These are phyloP conservation scores for Kokia cookei DNA, from an alignment of 441 rosid species.

Conservation along the genomic window DNA sequence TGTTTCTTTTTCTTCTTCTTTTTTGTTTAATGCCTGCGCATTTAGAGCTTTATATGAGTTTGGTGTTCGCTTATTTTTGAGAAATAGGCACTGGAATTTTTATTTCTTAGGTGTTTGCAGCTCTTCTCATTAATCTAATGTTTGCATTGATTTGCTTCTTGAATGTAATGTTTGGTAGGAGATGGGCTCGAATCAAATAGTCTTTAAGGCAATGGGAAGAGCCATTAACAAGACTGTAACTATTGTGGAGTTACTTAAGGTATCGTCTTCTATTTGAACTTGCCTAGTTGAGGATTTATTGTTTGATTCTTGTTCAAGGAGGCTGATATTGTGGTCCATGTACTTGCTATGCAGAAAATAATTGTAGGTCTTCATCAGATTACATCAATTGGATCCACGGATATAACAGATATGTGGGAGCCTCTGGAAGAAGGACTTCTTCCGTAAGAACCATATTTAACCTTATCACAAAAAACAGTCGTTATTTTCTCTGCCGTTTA, in stretches of 20 bases:
- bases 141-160: not conserved
- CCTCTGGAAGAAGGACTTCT: conserved; percentile 97
- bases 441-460: conserved; percentile 45
- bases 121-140: not conserved
- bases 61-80: not conserved
- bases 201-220: conserved; percentile 95
- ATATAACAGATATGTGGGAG: conserved; percentile 93
- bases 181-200: conserved; percentile 64
- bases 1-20: conserved; percentile 2
- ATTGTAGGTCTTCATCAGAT: conserved; percentile 84
- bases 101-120: not conserved
- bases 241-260: conserved; percentile 89
- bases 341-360: conserved; percentile 55
- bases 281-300: not conserved
- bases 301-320: not conserved
- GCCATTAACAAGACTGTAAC: conserved; percentile 94
- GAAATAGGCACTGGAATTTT: not conserved
- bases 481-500: not conserved
- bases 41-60: not conserved
- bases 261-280: not conserved
- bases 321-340: not conserved
- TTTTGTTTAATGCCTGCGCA: not conserved
- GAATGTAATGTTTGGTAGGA: conserved; percentile 36
- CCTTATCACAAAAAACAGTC: not conserved
- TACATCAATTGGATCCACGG: conserved; percentile 77